Conservation (phyloP, 352 stramenopile genomes). For the Halophytophthora batemanensis region DNA sequence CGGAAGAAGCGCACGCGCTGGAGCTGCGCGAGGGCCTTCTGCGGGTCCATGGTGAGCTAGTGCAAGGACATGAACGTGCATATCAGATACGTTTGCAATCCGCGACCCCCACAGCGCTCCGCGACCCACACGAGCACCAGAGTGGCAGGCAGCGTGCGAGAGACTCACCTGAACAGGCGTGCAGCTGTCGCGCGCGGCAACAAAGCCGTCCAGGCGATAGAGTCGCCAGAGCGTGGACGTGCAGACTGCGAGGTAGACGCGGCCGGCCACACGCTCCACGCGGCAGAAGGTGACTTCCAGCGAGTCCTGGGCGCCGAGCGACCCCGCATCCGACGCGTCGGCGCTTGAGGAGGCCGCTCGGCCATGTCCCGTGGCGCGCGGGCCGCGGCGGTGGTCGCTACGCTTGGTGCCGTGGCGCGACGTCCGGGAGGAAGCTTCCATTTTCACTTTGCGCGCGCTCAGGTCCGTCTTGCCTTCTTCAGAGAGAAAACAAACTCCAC, state of each 20-base stretch:
- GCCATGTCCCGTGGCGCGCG: background rate
- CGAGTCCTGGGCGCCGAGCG: slow-evolving; percentile 13
- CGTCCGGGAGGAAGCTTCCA: slow-evolving; percentile 19
- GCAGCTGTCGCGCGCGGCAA: slow-evolving; percentile 30
- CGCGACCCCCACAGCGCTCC: background rate
- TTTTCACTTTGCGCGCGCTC: slow-evolving; percentile 19
- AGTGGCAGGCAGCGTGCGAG: background rate
- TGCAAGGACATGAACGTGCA: slow-evolving; percentile 3
- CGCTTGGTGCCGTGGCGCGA: slow-evolving; percentile 24
- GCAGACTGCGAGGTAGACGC: slow-evolving; percentile 55
- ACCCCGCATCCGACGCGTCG: slow-evolving; percentile 7
- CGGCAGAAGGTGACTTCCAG: slow-evolving; percentile 64
- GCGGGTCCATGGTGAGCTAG: slow-evolving; percentile 45
- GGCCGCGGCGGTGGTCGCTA: slow-evolving; percentile 14
- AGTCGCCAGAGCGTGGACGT: slow-evolving; percentile 53
- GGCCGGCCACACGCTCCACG: slow-evolving; percentile 48
- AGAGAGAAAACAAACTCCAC: slow-evolving; percentile 4
- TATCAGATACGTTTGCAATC: slow-evolving; percentile 2
- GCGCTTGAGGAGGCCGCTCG: slow-evolving; percentile 1
- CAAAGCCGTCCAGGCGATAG: slow-evolving; percentile 60
- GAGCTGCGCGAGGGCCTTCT: slow-evolving; percentile 40
- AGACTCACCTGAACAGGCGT: slow-evolving; percentile 43
- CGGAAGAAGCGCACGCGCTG: slow-evolving; percentile 56
- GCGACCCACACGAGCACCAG: background rate
- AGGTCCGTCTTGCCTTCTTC: background rate